Base-by-base conservation (phyloP, 2,329 filamentous ascomycete species). In the Gaeumannomyces sp. region DNA sequence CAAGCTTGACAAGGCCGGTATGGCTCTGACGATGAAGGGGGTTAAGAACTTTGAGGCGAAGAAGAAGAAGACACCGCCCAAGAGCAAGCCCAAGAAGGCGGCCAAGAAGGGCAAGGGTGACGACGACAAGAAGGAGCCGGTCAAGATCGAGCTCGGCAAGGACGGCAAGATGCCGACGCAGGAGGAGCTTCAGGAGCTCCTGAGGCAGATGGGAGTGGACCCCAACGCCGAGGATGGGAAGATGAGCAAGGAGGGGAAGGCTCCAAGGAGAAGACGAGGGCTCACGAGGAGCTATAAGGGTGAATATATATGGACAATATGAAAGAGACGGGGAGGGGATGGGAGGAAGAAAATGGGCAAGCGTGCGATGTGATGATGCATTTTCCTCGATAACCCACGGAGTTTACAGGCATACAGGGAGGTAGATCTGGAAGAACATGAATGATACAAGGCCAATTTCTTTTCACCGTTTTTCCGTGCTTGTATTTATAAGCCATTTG, bases 21-120 rank as follows among this genome's bases (percentile, higher is more conserved):
- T 89, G 74, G 86, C 92, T 29, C 81, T 93, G 61, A 83, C 92
- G 64, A 85, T 89, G 80, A 89, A 87, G 79, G 85, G 85, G 65
- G 85, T 89, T 70, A 83, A 80, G 69, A 81, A 82, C 70, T 82
- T 83, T 64, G 82, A 83, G 70, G 77, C 76, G 68, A 77, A 76
- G 69, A 76, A 77, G 68, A 79, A 79, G 70, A 80, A 79, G 71
- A 31, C 50, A 2, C 22, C 22, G 8, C 4, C 33, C 22, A 56
- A 72, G 70, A 81, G 81, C 72, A 83, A 83, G 74, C 72, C 73
- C 64, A 74, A 77, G 68, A 75, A 73, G 68, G 73, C 75, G 66
- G 38, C 65, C 4, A 72, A 70, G 66, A 70, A 69, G 58, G 64
- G 68, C 22, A 68, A 70, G 60, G 64, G 62, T 13, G 69, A 69